Conservation (phyloP, 2,329 filamentous ascomycete genomes). For the Coniosporium tulheliwenetii region DNA sequence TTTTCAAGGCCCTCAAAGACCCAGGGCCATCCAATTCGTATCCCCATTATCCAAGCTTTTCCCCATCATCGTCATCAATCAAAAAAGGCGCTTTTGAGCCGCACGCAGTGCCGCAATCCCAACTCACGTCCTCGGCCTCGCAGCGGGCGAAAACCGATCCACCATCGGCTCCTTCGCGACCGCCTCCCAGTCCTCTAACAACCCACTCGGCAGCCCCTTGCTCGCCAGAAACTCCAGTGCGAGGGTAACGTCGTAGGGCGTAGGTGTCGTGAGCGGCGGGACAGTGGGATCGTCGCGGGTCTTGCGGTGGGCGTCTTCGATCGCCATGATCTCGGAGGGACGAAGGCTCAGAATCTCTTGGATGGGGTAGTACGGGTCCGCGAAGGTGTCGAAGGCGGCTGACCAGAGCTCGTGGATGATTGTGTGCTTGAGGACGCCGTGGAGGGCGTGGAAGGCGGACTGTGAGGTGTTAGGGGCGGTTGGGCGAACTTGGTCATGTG, state of each 20-base stretch:
- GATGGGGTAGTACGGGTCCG: neutral
- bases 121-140: too few relatives aligned
- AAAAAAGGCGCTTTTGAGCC: too few relatives aligned
- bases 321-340: neutral
- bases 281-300: neutral
- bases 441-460: neutral
- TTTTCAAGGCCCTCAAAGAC: too few relatives aligned
- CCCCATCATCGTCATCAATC: too few relatives aligned
- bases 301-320: neutral
- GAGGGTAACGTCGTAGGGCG: neutral
- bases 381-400: neutral
- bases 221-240: neutral
- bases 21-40: too few relatives aligned
- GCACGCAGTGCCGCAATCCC: too few relatives aligned
- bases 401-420: neutral
- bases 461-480: neutral
- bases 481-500: neutral
- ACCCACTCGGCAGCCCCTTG: neutral
- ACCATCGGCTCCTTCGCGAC: too few relatives aligned
- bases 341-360: neutral
- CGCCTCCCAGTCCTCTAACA: neutral
- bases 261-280: neutral
- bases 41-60: too few relatives aligned
- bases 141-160: too few relatives aligned
- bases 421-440: neutral